Conservation (phyloP, 495 filamentous ascomycete genomes). For the Xylaria nigripes region DNA sequence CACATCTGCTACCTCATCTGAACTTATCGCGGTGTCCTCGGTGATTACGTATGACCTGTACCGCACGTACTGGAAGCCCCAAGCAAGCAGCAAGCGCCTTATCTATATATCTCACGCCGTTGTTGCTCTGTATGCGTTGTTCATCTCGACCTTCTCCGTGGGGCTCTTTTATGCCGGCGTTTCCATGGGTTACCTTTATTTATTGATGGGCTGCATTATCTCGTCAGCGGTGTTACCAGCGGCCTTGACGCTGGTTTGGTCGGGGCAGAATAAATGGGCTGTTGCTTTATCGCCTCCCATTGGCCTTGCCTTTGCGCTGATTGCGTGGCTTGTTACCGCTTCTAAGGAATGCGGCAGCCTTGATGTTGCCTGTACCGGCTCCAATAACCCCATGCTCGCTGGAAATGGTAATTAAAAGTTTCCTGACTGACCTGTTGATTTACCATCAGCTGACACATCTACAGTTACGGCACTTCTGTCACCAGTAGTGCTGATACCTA, state of each 20-base stretch:
- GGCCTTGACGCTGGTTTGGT: constrained; percentile 73
- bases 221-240: constrained; percentile 79
- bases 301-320: constrained; percentile 66
- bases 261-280: constrained; percentile 71
- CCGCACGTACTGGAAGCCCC: constrained; percentile 56
- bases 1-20: constrained; percentile 79
- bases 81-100: constrained; percentile 63
- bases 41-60: constrained; percentile 94
- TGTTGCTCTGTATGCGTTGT: constrained; percentile 66
- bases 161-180: constrained; percentile 62
- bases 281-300: constrained; percentile 68
- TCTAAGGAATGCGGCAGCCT: constrained; percentile 67
- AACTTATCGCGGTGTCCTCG: constrained; percentile 86
- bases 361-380: constrained; percentile 66
- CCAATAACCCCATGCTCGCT: constrained; percentile 83
- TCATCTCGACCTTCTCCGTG: constrained; percentile 80
- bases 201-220: constrained; percentile 90
- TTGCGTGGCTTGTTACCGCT: constrained; percentile 87
- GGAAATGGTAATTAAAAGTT: constrained; percentile 56
- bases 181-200: constrained; percentile 54
- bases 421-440: background rate
- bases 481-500: constrained; percentile 68
- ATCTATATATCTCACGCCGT: constrained; percentile 79
- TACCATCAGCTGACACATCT: background rate
- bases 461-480: constrained; percentile 61